Base-by-base conservation (phyloP, 345 rosid species). In the Camelina hispida region DNA sequence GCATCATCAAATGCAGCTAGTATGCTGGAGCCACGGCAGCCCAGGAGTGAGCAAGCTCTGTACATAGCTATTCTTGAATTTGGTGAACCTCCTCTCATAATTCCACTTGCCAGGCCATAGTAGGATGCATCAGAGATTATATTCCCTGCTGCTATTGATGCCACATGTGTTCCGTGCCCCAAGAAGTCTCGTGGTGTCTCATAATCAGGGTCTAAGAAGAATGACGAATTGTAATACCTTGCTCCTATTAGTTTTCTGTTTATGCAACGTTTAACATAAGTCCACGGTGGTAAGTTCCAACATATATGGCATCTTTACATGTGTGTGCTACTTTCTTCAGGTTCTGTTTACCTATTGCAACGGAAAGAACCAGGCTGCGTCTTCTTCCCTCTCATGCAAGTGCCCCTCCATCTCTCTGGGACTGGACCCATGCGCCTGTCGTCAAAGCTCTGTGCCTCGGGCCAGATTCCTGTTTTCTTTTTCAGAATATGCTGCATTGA, bases 1-100 rank as follows among this genome's bases (percentile, higher is more conserved):
- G 79, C 79, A 43, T 76, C 79, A 69, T 69, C 79, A 52, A 76
- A 76, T 76, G 79, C 79, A 42, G 75, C 79, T 5, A 76, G 69
- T 30, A 76, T 18, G 69, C 78, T 66, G 23, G 78, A 74, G 52
- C 67, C 61, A 47, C 52, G 78, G 9, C 67, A 74, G 3, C 78
- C 78, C 1, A 66, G 34, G 60, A 57, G 51, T 35, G 78, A 74
- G 44, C 78, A 66, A 0, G 72, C 78, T 74, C 78, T 66, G 66
- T 74, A 74, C 72, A 74, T 74, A 12, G 67, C 78, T 57, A 74
- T 74, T 57, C 78, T 66, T 57, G 78, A 66, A 57, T 18, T 57
- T 57, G 78, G 60, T 66, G 78, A 66, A 22, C 72, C 78, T 66
- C 78, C 78, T 74, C 78, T 74, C 78, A 74, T 74, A 66, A 16